Evolutionary conservation across 768 basidiomycete species (phyloP).

Genomic region (Boletus vinaceobasis): DNA sequence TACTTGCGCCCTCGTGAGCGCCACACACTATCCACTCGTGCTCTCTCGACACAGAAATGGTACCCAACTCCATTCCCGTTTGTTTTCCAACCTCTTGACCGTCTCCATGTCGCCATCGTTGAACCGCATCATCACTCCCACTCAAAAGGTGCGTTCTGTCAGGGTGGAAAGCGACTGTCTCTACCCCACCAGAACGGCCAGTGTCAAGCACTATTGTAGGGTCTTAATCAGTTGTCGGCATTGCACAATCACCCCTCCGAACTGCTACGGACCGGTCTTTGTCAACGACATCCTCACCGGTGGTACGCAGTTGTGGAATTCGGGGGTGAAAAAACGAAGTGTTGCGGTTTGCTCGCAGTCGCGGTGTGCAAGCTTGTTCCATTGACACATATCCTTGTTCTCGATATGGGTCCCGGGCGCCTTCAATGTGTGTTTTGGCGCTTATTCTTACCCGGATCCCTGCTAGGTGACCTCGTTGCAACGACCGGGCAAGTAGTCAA

Average conservation of each 20-base stretch:
- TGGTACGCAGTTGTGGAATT: neutral
- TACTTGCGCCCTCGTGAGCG: too few relatives aligned
- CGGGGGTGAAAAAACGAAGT: too few relatives aligned
- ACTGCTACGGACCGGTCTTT: neutral
- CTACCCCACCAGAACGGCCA: neutral
- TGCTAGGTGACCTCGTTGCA: too few relatives aligned
- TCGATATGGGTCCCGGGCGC: neutral
- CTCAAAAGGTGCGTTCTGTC: neutral
- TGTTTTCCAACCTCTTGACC: too few relatives aligned
- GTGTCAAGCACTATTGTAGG: neutral
- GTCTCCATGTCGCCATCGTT: neutral
- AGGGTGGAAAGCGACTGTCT: neutral
- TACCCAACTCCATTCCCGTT: too few relatives aligned
- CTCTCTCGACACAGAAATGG: too few relatives aligned
- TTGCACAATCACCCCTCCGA: neutral
- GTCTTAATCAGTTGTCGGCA: neutral
- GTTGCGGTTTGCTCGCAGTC: neutral
- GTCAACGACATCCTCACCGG: neutral
- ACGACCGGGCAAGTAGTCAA: too few relatives aligned
- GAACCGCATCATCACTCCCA: neutral
- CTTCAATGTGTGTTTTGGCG: neutral
- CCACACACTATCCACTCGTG: too few relatives aligned
- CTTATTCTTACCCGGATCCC: neutral
- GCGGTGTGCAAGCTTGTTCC: too few relatives aligned
- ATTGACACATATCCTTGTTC: neutral